Evolutionary conservation across 1,284 basidiomycete genomes (phyloP).

Genomic region (Rhizopogon hawkerae): DNA sequence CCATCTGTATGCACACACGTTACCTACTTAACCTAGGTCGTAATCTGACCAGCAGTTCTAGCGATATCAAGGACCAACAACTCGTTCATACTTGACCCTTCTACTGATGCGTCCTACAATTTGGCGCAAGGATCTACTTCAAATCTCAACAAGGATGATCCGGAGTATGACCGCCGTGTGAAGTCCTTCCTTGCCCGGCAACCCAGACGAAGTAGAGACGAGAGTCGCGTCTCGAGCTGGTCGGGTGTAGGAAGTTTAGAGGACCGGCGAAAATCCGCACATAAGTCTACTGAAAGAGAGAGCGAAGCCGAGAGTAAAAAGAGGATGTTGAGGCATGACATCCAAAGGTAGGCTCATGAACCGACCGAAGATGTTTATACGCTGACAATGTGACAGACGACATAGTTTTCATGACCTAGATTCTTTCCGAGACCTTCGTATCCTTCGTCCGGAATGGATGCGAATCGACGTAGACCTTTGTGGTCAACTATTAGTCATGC

Average conservation of each 20-base stretch:
- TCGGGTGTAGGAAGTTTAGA: constrained; percentile 24
- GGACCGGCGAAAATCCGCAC: background rate
- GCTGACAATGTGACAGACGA: constrained; percentile 30
- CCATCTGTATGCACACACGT: constrained; percentile 40
- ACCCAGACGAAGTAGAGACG: constrained; percentile 16
- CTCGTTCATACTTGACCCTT: constrained; percentile 35
- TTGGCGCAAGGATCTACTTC: constrained; percentile 5
- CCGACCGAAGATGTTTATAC: background rate
- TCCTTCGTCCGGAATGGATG: constrained; percentile 55
- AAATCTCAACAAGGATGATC: constrained; percentile 1
- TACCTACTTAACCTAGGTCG: constrained; percentile 5
- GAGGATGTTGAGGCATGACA: constrained; percentile 5
- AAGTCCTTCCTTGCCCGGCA: constrained; percentile 28
- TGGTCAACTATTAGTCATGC: constrained; percentile 62
- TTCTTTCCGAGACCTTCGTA: constrained; percentile 35
- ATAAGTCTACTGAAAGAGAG: constrained; percentile 6
- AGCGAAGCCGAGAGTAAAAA: constrained; percentile 10
- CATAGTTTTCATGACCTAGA: constrained; percentile 55
- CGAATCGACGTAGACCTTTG: constrained; percentile 70
- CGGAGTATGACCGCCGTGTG: constrained; percentile 37
- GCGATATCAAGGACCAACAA: constrained; percentile 33
- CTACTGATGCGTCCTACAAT: constrained; percentile 25
- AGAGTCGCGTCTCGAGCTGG: constrained; percentile 42
- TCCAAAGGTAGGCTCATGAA: constrained; percentile 9
- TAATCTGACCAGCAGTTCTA: constrained; percentile 12